Base-by-base conservation (phyloP, 1,284 basidiomycete genomes). In the Papiliotrema nemorosa region DNA sequence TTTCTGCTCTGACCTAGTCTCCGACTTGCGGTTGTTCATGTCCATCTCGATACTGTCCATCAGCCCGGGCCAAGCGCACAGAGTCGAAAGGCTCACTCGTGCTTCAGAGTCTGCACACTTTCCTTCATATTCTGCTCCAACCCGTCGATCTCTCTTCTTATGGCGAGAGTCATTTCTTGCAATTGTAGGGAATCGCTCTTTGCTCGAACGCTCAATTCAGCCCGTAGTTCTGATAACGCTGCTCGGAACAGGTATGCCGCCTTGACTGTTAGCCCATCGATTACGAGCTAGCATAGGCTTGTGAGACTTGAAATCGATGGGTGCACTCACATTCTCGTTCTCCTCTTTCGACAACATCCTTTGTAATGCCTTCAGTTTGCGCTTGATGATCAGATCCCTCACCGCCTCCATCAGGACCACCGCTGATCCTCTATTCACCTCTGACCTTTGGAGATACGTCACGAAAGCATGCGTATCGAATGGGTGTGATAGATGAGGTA, bases 181-280 rank as follows among this genome's bases (percentile, higher is more conserved):
- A 43, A 22, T 7, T 10, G 16, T 22, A 43, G 20, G 16, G 41
- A 43, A 66, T 96, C 93, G 64, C 90, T 94, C 50, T 88, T 82
- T 2, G 88, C 86, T 50, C 84, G 83, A 57, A 92, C 83, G 9
- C 86, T 84, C 36, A 90, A 82, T 66, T 97, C 94, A 4, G 90
- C 87, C 16, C 91, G 82, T 37, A 97, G 78, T 72, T 98, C 92
- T 0, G 89, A 88, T 24, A 98, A 73, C 0, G 94, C 96, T 10
- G 96, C 94, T 47, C 86, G 84, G 74, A 97, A 97, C 24, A 97
- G 79, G 72, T 99, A 99, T 12, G 91, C 90, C 83, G 94, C 87
- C 90, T 94, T 60, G 25, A 33, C 3, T n/a, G 25, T 51, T 51
- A 58, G 47, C 36, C 38, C 5, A n/a, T 37, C 12, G n/a, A 2